A percentile compares a stretch with the other conserved stretches of the same genome.
Conservation (phyloP, 2,329 filamentous ascomycete genomes). For the Fonsecaea monophora region DNA sequence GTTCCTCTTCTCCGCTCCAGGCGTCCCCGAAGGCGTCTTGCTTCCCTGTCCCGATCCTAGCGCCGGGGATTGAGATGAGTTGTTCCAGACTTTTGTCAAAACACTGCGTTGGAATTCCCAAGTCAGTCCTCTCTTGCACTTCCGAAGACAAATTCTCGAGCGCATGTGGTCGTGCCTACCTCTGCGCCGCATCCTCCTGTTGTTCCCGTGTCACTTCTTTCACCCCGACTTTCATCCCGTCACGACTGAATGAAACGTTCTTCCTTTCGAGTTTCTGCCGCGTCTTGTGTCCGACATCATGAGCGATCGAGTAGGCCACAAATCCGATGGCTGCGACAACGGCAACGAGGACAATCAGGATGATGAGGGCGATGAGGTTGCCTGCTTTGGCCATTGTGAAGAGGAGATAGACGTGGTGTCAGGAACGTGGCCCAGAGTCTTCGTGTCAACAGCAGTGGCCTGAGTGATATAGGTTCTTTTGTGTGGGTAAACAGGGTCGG, state of each 20-base stretch:
- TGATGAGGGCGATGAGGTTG: slow-evolving; percentile 60
- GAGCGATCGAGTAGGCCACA: slow-evolving; percentile 64
- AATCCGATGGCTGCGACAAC: slow-evolving; percentile 62
- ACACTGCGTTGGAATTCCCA: slow-evolving; percentile 44
- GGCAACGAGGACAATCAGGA: slow-evolving; percentile 62
- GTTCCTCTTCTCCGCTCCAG: slow-evolving; percentile 32
- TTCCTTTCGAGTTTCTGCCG: slow-evolving; percentile 69
- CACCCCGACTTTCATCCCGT: slow-evolving; percentile 67
- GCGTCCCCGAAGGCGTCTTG: slow-evolving; percentile 24
- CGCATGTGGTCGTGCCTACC: slow-evolving; percentile 43
- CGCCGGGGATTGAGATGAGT: slow-evolving; percentile 52
- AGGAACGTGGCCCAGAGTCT: not conserved
- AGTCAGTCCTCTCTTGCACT: slow-evolving; percentile 1
- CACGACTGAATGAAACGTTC: slow-evolving; percentile 65
- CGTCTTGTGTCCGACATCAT: slow-evolving; percentile 64
- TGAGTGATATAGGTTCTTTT: not conserved
- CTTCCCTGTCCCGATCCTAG: slow-evolving; percentile 45
- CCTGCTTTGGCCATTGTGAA: slow-evolving; percentile 36
- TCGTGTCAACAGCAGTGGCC: not conserved
- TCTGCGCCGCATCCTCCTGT: slow-evolving; percentile 66
- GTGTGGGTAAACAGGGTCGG: not conserved
- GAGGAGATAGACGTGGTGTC: not conserved
- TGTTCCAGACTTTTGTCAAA: slow-evolving; percentile 59
- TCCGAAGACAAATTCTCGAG: not conserved
- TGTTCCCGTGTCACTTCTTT: slow-evolving; percentile 64